Evolutionary conservation across 2,329 filamentous ascomycete species (phyloP).

Genomic region (Fulvia fulva): DNA sequence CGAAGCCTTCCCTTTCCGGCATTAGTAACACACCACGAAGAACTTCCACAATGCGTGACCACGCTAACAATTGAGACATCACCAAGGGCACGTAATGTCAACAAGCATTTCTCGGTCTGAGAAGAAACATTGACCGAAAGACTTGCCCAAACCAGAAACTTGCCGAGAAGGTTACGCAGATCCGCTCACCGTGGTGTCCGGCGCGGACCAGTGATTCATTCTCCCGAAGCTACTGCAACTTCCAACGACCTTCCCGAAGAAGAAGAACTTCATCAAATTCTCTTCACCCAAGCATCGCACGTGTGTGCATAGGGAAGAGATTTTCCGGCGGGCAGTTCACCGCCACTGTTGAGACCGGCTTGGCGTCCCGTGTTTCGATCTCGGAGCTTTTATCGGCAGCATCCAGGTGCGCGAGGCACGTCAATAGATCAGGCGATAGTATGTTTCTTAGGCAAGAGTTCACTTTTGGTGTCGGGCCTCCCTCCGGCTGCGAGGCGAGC

Average conservation of each 20-base stretch:
- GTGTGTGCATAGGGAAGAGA: not conserved
- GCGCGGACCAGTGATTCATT: too few relatives aligned
- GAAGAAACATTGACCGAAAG: too few relatives aligned
- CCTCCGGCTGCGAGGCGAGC: too few relatives aligned
- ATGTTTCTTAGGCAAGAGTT: not conserved
- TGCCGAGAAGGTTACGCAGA: not conserved
- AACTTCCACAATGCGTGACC: not conserved
- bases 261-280: not conserved
- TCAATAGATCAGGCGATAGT: not conserved
- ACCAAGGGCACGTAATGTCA: not conserved
- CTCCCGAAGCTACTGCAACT: not conserved
- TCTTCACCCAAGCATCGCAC: not conserved
- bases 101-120: not conserved
- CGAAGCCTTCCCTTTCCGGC: constrained; percentile 1
- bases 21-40: not conserved
- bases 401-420: not conserved
- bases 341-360: not conserved
- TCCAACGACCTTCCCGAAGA: not conserved
- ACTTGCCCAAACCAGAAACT: not conserved
- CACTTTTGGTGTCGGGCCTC: too few relatives aligned
- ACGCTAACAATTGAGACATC: not conserved
- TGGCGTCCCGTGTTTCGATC: not conserved
- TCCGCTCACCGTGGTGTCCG: not conserved
- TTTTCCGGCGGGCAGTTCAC: not conserved
- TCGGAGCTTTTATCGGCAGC: not conserved